Percentiles rank a stretch among this genome's conserved stretches.
phyloP scores from a whole-genome alignment of 371 early-diverging fungal genomes.

The Fennellomyces sp. region DNA sequence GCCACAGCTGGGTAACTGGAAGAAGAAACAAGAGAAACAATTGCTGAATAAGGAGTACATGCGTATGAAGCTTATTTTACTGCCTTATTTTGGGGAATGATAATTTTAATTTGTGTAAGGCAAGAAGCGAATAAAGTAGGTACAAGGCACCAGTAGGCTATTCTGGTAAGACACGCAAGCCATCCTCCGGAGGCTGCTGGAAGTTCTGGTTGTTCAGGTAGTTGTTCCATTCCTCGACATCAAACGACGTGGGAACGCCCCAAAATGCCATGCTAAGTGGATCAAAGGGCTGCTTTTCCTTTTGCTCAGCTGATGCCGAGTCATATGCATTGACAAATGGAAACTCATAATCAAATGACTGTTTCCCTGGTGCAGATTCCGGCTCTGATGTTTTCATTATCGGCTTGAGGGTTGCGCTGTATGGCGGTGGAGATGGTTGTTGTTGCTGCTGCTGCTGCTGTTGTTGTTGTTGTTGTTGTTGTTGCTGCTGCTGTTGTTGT shows the following conservation, averaged over 20 bases:
- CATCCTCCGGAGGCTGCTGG: neutral
- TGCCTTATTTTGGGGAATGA: too few species aligned
- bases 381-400: neutral
- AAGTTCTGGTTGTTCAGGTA: conserved; percentile 15
- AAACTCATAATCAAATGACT: conserved; percentile 1
- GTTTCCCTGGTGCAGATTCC: neutral
- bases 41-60: too few species aligned
- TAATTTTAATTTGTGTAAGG: too few species aligned
- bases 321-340: conserved; percentile 1
- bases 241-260: conserved; percentile 31
- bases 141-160: too few species aligned
- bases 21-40: too few species aligned
- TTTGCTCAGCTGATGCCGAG: neutral
- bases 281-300: conserved; percentile 18
- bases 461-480: neutral
- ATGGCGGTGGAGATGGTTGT: neutral
- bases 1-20: too few species aligned
- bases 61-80: too few species aligned
- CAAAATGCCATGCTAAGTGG: conserved; percentile 26
- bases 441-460: neutral
- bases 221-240: conserved; percentile 28
- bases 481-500: neutral
- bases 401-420: neutral
- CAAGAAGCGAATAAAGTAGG: too few species aligned
- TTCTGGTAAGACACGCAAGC: conserved; percentile 1